Conservation (phyloP, 768 basidiomycete genomes). For the Dioszegia hungarica region DNA sequence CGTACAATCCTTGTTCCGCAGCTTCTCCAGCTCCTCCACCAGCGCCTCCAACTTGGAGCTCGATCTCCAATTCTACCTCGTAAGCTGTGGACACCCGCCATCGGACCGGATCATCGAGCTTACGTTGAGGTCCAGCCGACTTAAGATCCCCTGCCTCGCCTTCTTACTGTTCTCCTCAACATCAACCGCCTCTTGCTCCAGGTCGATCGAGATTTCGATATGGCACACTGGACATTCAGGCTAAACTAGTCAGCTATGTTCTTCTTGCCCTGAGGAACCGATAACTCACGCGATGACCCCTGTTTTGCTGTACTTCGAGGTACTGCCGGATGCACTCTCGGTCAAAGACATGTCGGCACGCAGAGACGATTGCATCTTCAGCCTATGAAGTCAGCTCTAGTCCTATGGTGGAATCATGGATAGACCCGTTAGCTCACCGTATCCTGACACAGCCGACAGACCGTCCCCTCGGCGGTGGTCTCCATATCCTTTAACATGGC, state of each 20-base stretch:
- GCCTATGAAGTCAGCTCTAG: constrained; percentile 49
- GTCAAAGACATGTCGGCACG: constrained; percentile 91
- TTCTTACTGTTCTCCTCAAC: constrained; percentile 59
- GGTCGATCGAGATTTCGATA: constrained; percentile 81
- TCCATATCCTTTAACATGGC: constrained; percentile 55
- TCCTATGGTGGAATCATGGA: too few species aligned
- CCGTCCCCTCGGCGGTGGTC: constrained; percentile 66
- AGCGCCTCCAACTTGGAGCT: constrained; percentile 97
- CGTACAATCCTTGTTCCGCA: constrained; percentile 76
- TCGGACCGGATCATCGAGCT: constrained; percentile 3
- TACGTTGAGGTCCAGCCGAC: constrained; percentile 72
- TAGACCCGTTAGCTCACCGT: constrained; percentile 53
- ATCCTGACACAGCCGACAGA: constrained; percentile 95
- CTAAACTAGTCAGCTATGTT: constrained; percentile 50
- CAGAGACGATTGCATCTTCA: constrained; percentile 92
- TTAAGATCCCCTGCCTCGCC: constrained; percentile 84
- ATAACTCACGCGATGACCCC: constrained; percentile 52
- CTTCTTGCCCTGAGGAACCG: constrained; percentile 29
- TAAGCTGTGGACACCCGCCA: background rate
- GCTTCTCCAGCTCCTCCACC: constrained; percentile 82
- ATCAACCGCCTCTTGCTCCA: constrained; percentile 90
- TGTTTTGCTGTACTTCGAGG: constrained; percentile 61
- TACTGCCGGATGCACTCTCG: constrained; percentile 94
- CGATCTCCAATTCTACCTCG: constrained; percentile 67
- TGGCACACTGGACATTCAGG: constrained; percentile 95